Conservation (phyloP, 495 filamentous ascomycete genomes). For the Hypoxylon perforatum region DNA sequence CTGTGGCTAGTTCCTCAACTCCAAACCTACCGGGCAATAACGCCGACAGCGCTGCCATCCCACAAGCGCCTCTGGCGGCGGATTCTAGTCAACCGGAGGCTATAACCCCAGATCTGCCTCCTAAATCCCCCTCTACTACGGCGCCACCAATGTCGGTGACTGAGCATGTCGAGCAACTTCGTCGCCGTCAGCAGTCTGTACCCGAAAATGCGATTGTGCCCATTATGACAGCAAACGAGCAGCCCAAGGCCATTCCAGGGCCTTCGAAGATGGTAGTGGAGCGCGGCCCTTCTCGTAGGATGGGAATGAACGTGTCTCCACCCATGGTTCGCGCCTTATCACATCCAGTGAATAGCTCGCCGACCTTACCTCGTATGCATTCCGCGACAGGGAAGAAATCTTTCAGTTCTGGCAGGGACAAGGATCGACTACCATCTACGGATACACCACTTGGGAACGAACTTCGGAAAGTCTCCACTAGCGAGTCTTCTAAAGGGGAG, state of each 20-base stretch:
- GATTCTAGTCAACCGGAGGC: constrained; percentile 6
- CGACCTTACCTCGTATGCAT: constrained; percentile 41
- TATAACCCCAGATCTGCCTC: constrained; percentile 16
- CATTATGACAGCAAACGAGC: constrained; percentile 32
- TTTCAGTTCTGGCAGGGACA: constrained; percentile 45
- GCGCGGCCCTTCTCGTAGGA: constrained; percentile 55
- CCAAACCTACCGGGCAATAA: constrained; percentile 29
- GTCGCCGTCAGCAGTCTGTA: constrained; percentile 51
- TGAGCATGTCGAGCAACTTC: constrained; percentile 63
- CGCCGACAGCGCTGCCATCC: constrained; percentile 3
- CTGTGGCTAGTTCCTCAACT: constrained; percentile 20
- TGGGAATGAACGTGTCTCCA: constrained; percentile 64
- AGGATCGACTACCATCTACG: constrained; percentile 28
- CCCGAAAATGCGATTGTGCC: constrained; percentile 43
- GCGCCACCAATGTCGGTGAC: constrained; percentile 48
- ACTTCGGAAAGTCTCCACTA: constrained; percentile 40
- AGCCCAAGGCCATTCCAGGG: constrained; percentile 11
- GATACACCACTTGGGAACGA: constrained; percentile 41
- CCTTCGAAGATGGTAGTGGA: constrained; percentile 44
- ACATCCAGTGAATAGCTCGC: constrained; percentile 63
- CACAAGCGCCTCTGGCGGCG: constrained; percentile 11
- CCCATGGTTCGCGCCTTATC: constrained; percentile 76
- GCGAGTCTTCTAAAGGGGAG: constrained; percentile 63
- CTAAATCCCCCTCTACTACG: constrained; percentile 13
- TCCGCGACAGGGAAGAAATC: constrained; percentile 41